These are phyloP conservation scores for Apocynum venetum DNA, from an alignment of 257 asterid genomes.

Conservation along the genomic window DNA sequence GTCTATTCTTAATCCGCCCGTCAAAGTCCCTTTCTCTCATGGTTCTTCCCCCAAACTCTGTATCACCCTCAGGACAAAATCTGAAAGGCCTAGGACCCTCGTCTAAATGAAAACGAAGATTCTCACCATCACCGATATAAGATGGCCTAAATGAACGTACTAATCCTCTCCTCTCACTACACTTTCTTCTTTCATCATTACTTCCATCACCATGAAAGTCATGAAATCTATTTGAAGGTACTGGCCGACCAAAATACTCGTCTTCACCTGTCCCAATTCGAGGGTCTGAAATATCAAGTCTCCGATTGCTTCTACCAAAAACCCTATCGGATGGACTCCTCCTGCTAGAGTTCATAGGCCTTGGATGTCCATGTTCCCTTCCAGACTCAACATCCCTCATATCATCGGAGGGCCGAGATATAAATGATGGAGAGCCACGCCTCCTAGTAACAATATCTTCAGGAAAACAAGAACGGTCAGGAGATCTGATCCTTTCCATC, in stretches of 20 bases:
- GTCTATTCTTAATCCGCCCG: constrained; percentile 53
- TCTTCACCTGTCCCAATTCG: constrained; percentile 54
- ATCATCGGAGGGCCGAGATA: constrained; percentile 43
- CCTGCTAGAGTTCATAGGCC: constrained; percentile 47
- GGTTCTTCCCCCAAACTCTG: constrained; percentile 59
- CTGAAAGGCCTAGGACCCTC: constrained; percentile 61
- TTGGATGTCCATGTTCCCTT: constrained; percentile 50
- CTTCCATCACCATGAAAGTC: constrained; percentile 45
- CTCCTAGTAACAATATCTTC: constrained; percentile 65
- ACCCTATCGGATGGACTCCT: constrained; percentile 48
- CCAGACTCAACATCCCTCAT: constrained; percentile 52
- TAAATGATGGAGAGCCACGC: constrained; percentile 62
- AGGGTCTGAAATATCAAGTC: constrained; percentile 53
- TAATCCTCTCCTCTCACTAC: constrained; percentile 54
- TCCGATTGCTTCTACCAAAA: constrained; percentile 45
- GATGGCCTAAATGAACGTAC: constrained; percentile 48
- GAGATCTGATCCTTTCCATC: constrained; percentile 70
- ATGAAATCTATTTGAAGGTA: constrained; percentile 37
- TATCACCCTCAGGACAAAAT: constrained; percentile 52
- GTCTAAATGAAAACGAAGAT: constrained; percentile 47
- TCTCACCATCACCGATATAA: constrained; percentile 45
- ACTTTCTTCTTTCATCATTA: constrained; percentile 70
- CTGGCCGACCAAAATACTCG: constrained; percentile 50
- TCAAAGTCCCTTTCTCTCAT: constrained; percentile 75
- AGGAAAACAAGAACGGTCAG: constrained; percentile 58